phyloP scores from a whole-genome alignment of 2,329 filamentous ascomycete species.

The Neofusicoccum umdonicola region DNA sequence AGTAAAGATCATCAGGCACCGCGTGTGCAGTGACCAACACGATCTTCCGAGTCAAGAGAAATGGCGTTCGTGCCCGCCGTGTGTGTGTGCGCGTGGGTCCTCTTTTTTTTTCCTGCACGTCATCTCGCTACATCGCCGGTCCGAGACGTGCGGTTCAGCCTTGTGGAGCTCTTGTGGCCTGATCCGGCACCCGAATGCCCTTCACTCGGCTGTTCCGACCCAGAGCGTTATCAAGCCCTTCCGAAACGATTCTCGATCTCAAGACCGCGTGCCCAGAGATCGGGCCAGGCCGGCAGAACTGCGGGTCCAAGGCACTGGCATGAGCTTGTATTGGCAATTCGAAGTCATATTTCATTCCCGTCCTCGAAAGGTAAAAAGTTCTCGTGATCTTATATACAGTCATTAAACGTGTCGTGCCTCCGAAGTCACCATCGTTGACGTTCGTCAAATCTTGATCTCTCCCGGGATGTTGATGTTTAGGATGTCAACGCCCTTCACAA shows the following conservation, averaged over 20 bases:
- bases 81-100: background rate
- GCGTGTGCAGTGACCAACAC: background rate
- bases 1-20: constrained; percentile 7
- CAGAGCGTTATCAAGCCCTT: background rate
- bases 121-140: constrained; percentile 10
- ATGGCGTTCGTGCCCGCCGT: background rate
- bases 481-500: constrained; percentile 60
- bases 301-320: background rate
- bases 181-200: background rate
- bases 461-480: constrained; percentile 44
- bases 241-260: background rate
- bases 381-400: constrained; percentile 5
- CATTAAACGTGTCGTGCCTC: background rate
- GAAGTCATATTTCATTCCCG: background rate
- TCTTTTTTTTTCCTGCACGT: constrained; percentile 9
- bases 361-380: background rate
- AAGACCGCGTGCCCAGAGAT: background rate
- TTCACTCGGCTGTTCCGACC: constrained; percentile 1
- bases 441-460: constrained; percentile 45
- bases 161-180: constrained; percentile 10
- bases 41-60: constrained; percentile 9
- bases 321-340: background rate
- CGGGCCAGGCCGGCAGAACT: background rate
- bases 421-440: background rate
- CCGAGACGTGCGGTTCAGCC: constrained; percentile 6